Evolutionary conservation across 2,329 filamentous ascomycete genomes (phyloP).

Genomic region (Neocucurbitaria cava): DNA sequence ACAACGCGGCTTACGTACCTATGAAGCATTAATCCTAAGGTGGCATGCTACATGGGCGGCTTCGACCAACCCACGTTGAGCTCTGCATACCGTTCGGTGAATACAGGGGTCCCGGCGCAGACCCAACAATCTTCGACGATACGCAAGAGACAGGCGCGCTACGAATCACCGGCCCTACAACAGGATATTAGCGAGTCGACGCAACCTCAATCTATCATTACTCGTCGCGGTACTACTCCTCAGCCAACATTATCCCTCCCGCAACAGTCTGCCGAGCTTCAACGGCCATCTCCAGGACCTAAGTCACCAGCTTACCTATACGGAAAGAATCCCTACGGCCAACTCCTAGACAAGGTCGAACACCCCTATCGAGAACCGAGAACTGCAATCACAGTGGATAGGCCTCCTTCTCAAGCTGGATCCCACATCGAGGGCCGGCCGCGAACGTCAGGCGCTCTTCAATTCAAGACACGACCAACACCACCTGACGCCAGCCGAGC

Average conservation of each 20-base stretch:
- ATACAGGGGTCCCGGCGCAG: conserved; percentile 18
- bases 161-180: conserved; percentile 9
- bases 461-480: conserved; percentile 26
- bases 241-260: conserved; percentile 10
- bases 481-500: conserved; percentile 13
- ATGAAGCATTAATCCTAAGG: neutral
- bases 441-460: conserved; percentile 23
- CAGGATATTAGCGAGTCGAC: conserved; percentile 5
- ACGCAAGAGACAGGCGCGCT: conserved; percentile 18
- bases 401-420: conserved; percentile 29
- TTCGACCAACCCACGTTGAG: conserved; percentile 27
- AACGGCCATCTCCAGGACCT: conserved; percentile 10
- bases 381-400: conserved; percentile 1
- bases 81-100: conserved; percentile 19
- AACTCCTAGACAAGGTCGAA: conserved; percentile 32
- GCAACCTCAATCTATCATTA: conserved; percentile 8
- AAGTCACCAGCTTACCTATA: conserved; percentile 38
- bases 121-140: conserved; percentile 11
- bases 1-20: neutral
- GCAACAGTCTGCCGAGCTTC: conserved; percentile 8
- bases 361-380: conserved; percentile 27
- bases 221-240: conserved; percentile 12
- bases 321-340: conserved; percentile 43
- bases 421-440: conserved; percentile 26
- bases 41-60: conserved; percentile 27